Evolutionary conservation across 177 flowering plant species (phyloP), one percentile per base, ranked within the genome.

Genomic region (Vitis hybrid): DNA sequence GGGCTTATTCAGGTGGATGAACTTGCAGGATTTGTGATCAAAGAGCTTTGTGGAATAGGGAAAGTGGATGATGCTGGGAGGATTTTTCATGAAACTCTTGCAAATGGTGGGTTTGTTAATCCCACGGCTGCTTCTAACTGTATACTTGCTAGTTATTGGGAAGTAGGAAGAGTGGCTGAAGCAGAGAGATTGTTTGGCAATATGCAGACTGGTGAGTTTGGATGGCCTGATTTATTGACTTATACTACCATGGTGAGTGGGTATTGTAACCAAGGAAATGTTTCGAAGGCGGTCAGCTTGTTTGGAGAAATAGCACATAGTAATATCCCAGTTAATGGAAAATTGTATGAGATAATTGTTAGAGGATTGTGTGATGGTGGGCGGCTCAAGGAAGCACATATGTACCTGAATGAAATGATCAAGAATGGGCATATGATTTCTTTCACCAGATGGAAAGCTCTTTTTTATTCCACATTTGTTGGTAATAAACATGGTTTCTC

Each of bases 61-160:
- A 67, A 56, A 71, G 65, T 66, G 33, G 81, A 81, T 71, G 80
- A 77, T 38, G 86, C 82, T 49, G 51, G 64, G 71, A 68, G 50
- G 69, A 72, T 81, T 31, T 68, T 78, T 47, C 17, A 73, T 38
- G 82, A 77, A 33, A 33, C 71, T 62, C 14, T 24, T 22, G 24
- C 1, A 19, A 66, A 51, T 11, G 59, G 60, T 13, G 67, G 71
- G n/a, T 70, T 73, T 69, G 58, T 79, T 50, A 62, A 31, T 8
- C 47, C 20, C 49, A 28, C 67, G 3, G 44, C 18, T 47, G 50
- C 77, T 49, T 75, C 73, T 63, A 83, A 79, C 68, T 62, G 67
- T 73, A 50, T 81, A 61, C 77, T 83, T 44, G 50, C 54, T 69
- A 64, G 81, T 66, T 81, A 72, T 44, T 83, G 76, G 79, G 77